Evolutionary conservation across 1,284 basidiomycete species (phyloP).

Genomic region (Ustilago bromivora): DNA sequence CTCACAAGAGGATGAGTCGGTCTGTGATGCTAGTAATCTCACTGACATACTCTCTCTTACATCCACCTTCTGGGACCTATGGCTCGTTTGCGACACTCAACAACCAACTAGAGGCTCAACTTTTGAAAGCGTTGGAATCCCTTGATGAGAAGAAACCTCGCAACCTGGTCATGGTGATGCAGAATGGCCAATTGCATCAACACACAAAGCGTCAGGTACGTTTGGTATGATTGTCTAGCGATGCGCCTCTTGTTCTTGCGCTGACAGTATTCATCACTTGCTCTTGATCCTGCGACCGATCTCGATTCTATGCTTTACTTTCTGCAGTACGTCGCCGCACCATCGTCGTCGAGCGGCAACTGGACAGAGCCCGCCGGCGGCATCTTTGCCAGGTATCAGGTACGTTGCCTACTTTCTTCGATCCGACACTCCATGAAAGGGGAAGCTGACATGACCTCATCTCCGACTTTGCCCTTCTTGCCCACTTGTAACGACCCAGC

Average conservation of each 20-base stretch:
- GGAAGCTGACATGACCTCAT: not conserved
- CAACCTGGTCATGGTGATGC: conserved; percentile 33
- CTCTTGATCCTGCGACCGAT: not conserved
- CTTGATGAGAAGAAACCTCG: conserved; percentile 34
- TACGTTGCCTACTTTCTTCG: conserved; percentile 7
- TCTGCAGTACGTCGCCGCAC: conserved; percentile 18
- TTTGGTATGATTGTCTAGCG: not conserved
- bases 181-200: conserved; percentile 1
- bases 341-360: conserved; percentile 25
- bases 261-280: not conserved
- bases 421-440: not conserved
- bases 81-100: not conserved
- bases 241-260: not conserved
- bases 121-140: conserved; percentile 18
- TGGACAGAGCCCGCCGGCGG: conserved; percentile 50
- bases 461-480: not conserved
- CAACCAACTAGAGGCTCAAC: conserved; percentile 11
- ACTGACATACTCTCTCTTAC: not conserved
- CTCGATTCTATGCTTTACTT: not conserved
- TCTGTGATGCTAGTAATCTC: not conserved
- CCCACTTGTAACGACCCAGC: conserved; percentile 12
- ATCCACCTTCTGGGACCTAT: not conserved
- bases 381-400: conserved; percentile 51
- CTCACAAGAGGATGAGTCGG: not conserved
- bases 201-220: conserved; percentile 44